Evolutionary conservation across 176 grass and related monocot genomes (phyloP).

Genomic region (Juncus effusus): DNA sequence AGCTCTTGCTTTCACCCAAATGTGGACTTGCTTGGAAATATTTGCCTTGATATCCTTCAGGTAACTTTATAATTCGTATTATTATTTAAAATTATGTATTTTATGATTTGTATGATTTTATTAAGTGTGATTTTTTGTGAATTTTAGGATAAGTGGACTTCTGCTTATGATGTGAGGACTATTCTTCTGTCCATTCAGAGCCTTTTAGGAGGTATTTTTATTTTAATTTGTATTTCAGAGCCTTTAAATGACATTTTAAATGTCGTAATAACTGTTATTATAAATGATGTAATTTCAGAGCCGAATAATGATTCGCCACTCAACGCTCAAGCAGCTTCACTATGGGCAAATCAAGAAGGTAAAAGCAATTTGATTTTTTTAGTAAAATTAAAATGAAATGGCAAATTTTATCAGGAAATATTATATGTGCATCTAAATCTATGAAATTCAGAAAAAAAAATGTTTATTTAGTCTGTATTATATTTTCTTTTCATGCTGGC

Average conservation of each 20-base stretch:
- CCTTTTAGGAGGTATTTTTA: conserved; percentile 65
- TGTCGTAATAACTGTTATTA: not conserved
- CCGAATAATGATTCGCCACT: conserved; percentile 96
- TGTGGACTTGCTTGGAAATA: conserved; percentile 84
- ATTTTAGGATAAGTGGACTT: conserved; percentile 89
- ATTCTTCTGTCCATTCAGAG: conserved; percentile 94
- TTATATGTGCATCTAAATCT: too few species aligned
- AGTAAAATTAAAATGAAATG: too few species aligned
- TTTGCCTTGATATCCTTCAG: conserved; percentile 94
- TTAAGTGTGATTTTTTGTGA: not conserved
- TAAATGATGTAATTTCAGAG: conserved; percentile 38
- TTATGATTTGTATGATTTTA: not conserved
- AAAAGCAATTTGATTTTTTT: not conserved
- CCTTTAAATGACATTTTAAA: not conserved
- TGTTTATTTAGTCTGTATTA: not conserved
- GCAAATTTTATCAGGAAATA: too few species aligned
- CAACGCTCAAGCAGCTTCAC: conserved; percentile 76
- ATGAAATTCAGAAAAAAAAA: conserved; percentile 4
- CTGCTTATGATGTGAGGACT: conserved; percentile 96
- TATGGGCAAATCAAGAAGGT: conserved; percentile 93
- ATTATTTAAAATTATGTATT: not conserved
- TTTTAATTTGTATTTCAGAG: conserved; percentile 1
- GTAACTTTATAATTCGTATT: conserved; percentile 19
- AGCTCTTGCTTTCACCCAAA: conserved; percentile 91
- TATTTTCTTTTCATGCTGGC: not conserved